Base-by-base conservation (phyloP, 306 rosid species). In the Quercus alba region DNA sequence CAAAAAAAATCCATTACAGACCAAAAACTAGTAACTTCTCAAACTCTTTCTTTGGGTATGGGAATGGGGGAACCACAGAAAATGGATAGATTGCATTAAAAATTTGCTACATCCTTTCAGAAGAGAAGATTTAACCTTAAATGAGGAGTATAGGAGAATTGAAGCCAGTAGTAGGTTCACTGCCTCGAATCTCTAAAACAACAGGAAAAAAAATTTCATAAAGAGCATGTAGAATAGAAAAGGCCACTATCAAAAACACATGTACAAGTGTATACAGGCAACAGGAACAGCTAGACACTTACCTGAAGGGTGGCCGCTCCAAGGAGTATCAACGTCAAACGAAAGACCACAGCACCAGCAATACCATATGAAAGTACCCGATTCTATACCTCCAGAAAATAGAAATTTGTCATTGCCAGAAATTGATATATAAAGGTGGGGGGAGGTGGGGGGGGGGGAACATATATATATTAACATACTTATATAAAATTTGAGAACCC, bases 351-450 rank as follows among this genome's bases (percentile, higher is more conserved):
- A 44, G 98, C 98, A 52, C 99, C 98, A 61, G 89, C 92, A 89
- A 95, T 90, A 74, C 99, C 98, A 74, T 91, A 95, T 33, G 97
- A 90, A 82, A 95, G 99, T 70, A 95, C 99, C 81, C 93, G 96
- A 77, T 66, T 91, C 99, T 95, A 82, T 69, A 76, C 49, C 81
- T 78, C 78, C 80, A 77, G 70, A 35, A 80, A 77, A 70, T 64
- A 76, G 17, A 75, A 75, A 81, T 51, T 62, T 56, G 72, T 70
- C 56, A 77, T 57, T 84, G 77, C 54, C 73, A 76, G 8, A 62
- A 23, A 73, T 61, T 51, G 78, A 62, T 44, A 49, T 49, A 49
- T 49, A 49, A 3, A 2, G 17, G 44, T 1, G 44, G 2, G 44
- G 10, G 11, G 44, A n/a, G n/a, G n/a, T n/a, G n/a, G n/a, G n/a